These are phyloP conservation scores for Pythium volutum DNA, from an alignment of 352 stramenopile species.

Conservation along the genomic window DNA sequence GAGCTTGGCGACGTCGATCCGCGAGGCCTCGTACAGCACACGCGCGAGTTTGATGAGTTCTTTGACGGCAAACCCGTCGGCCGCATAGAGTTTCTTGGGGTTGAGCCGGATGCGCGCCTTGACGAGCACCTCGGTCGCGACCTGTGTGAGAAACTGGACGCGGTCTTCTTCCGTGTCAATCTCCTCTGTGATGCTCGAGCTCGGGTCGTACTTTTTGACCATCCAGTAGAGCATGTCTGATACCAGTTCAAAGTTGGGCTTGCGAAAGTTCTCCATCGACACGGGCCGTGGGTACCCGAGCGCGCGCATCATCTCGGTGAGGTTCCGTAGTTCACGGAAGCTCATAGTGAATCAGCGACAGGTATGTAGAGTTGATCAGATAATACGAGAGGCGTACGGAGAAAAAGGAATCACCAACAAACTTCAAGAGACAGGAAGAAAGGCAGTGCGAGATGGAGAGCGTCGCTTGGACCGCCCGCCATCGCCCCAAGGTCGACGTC, in stretches of 20 bases:
- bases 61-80: constrained; percentile 92
- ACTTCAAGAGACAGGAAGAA: not conserved
- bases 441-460: not conserved
- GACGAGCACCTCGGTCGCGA: constrained; percentile 73
- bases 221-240: constrained; percentile 97
- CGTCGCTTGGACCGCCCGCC: not conserved
- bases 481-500: constrained; percentile 6
- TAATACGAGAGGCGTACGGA: too few species aligned
- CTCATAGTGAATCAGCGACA: constrained; percentile 43
- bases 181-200: constrained; percentile 85
- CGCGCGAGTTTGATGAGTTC: constrained; percentile 95
- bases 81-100: constrained; percentile 94
- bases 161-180: constrained; percentile 95
- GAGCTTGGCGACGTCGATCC: constrained; percentile 57
- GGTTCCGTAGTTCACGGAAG: constrained; percentile 88
- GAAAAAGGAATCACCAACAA: too few species aligned
- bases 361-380: too few species aligned
- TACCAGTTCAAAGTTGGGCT: constrained; percentile 96
- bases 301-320: constrained; percentile 95
- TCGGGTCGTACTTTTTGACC: constrained; percentile 91
- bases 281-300: constrained; percentile 91
- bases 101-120: constrained; percentile 94
- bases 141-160: constrained; percentile 92
- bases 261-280: constrained; percentile 94
- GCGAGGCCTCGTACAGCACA: constrained; percentile 89